Evolutionary conservation across 2,329 filamentous ascomycete genomes (phyloP).

Genomic region (Trichophyton mentagrophytes): DNA sequence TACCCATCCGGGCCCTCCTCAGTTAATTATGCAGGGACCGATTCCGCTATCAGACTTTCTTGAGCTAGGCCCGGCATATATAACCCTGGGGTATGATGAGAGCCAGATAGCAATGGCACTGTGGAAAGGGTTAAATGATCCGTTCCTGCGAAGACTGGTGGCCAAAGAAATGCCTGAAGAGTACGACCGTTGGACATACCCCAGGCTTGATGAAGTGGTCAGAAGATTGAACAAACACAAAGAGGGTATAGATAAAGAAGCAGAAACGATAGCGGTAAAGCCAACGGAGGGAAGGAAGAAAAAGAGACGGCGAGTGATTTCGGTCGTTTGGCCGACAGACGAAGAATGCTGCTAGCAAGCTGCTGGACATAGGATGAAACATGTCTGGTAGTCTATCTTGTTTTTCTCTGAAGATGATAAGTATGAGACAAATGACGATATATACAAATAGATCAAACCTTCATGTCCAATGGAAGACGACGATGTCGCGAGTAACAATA

Average conservation of each 20-base stretch:
- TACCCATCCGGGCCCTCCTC: background rate
- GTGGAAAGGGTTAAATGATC: constrained; percentile 21
- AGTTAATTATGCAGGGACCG: constrained; percentile 14
- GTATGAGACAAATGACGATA: background rate
- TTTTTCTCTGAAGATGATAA: background rate
- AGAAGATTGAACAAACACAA: background rate
- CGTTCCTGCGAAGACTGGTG: constrained; percentile 7
- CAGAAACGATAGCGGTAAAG: background rate
- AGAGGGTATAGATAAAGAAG: background rate
- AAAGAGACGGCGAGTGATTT: constrained; percentile 18
- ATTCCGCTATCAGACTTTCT: constrained; percentile 19
- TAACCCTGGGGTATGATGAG: constrained; percentile 13
- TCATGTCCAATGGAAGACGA: background rate
- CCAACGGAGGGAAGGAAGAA: constrained; percentile 8
- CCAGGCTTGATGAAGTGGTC: constrained; percentile 6
- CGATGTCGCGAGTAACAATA: background rate
- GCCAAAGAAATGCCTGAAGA: constrained; percentile 10
- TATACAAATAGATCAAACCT: background rate
- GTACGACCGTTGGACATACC: constrained; percentile 21
- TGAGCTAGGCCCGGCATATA: constrained; percentile 14
- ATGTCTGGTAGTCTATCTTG: background rate
- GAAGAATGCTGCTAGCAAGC: constrained; percentile 12
- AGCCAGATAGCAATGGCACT: constrained; percentile 20
- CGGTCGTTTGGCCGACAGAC: constrained; percentile 20
- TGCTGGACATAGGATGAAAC: constrained; percentile 7